These are phyloP conservation scores for Hypoxylon cercidicola DNA, from an alignment of 495 filamentous ascomycete species.

Conservation along the genomic window DNA sequence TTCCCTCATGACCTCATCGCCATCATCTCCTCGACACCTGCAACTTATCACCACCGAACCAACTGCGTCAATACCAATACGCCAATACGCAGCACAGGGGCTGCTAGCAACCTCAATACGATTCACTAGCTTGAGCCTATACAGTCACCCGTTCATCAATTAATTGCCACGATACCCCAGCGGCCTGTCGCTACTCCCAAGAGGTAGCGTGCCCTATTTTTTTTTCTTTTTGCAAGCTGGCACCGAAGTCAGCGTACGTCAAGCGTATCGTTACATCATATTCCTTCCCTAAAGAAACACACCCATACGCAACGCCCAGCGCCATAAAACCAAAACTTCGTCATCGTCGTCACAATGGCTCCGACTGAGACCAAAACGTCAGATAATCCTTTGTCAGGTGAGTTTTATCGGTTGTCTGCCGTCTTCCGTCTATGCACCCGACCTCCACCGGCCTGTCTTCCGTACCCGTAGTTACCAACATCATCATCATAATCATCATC, in stretches of 20 bases:
- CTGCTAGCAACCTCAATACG: constrained; percentile 12
- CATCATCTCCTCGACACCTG: constrained; percentile 45
- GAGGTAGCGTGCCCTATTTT: constrained; percentile 43
- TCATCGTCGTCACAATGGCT: constrained; percentile 47
- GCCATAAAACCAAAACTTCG: constrained; percentile 39
- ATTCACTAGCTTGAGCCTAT: constrained; percentile 27
- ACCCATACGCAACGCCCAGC: constrained; percentile 31
- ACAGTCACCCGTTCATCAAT: constrained; percentile 44
- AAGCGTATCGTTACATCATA: constrained; percentile 51
- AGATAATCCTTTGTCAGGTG: constrained; percentile 49
- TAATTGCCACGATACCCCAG: constrained; percentile 40
- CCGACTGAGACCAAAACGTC: constrained; percentile 46
- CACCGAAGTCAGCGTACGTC: constrained; percentile 47
- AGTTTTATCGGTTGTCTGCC: constrained; percentile 31
- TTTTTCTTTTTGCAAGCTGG: constrained; percentile 44
- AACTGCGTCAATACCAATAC: constrained; percentile 33
- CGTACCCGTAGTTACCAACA: constrained; percentile 18
- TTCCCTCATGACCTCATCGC: constrained; percentile 54
- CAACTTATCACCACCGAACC: constrained; percentile 39
- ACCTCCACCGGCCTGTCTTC: constrained; percentile 24
- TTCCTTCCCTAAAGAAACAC: constrained; percentile 38
- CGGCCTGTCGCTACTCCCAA: constrained; percentile 25
- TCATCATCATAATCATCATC: background rate
- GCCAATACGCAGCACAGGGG: background rate
- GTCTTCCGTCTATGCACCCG: constrained; percentile 21